Percentiles rank a stretch among this genome's conserved stretches.
Evolutionary conservation across 2,329 filamentous ascomycete genomes (phyloP).

Genomic region (Penicillium sp.): DNA sequence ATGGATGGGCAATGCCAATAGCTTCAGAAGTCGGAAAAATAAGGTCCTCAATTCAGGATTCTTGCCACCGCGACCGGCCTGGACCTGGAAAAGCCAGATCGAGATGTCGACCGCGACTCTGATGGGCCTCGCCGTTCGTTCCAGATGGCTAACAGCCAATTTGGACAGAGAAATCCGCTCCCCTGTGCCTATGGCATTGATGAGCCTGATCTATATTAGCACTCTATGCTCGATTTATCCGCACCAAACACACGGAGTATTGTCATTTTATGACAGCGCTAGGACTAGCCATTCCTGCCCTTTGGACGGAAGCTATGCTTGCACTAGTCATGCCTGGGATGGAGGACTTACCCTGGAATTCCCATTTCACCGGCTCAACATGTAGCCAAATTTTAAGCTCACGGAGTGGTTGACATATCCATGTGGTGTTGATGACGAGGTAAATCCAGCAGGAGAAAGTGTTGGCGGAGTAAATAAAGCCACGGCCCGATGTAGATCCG

Average conservation of each 20-base stretch:
- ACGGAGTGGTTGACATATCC: conserved; percentile 3
- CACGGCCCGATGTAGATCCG: conserved; percentile 37
- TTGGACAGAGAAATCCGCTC: conserved; percentile 74
- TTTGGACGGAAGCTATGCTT: too few relatives aligned
- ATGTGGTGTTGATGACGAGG: conserved; percentile 8
- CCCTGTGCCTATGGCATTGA: conserved; percentile 79
- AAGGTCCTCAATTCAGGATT: conserved; percentile 88
- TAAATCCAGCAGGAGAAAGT: conserved; percentile 5
- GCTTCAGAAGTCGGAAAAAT: conserved; percentile 79
- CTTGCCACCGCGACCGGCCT: conserved; percentile 75
- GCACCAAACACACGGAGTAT: too few relatives aligned
- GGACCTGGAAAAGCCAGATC: conserved; percentile 95
- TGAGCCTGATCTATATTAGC: conserved; percentile 57
- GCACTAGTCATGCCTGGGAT: too few relatives aligned
- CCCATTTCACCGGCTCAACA: conserved; percentile 31
- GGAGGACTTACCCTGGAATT: conserved; percentile 42
- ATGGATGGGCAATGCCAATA: conserved; percentile 71
- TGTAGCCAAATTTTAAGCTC: conserved; percentile 1
- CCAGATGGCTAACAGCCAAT: conserved; percentile 70
- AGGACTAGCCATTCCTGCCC: too few relatives aligned
- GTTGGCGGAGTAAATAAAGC: conserved; percentile 27
- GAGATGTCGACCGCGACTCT: conserved; percentile 89
- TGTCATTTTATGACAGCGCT: too few relatives aligned
- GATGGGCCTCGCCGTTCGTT: conserved; percentile 63
- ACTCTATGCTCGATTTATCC: too few relatives aligned